Evolutionary conservation across 2,329 filamentous ascomycete genomes (phyloP).

Genomic region (Ustulina deusta): DNA sequence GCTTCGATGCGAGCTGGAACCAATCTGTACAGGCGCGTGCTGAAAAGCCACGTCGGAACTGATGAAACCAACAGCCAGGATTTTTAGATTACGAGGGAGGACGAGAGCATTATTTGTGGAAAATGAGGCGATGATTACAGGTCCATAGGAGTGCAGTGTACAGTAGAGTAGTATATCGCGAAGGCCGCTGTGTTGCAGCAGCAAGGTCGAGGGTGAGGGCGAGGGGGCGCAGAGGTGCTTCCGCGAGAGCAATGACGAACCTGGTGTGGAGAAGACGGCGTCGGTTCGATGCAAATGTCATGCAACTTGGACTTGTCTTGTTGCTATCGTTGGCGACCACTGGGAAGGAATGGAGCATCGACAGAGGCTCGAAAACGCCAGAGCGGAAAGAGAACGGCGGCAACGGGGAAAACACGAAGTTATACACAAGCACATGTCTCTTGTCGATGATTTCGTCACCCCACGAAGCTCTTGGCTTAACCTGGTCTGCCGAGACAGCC

Average conservation of each 20-base stretch:
- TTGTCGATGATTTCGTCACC: not conserved
- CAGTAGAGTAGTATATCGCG: not conserved
- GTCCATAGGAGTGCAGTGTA: conserved; percentile 13
- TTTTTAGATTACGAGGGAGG: conserved; percentile 21
- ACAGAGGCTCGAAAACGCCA: not conserved
- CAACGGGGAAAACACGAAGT: not conserved
- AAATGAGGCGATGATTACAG: conserved; percentile 25
- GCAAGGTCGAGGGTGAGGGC: not conserved
- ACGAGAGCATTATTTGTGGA: conserved; percentile 14
- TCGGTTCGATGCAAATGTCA: conserved; percentile 22
- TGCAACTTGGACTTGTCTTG: conserved; percentile 1
- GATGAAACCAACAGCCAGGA: conserved; percentile 10
- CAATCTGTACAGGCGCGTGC: not conserved
- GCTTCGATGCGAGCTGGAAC: conserved; percentile 5
- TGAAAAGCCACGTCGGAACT: conserved; percentile 19
- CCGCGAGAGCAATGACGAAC: conserved; percentile 28
- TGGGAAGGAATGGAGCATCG: conserved; percentile 16
- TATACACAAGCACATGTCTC: not conserved
- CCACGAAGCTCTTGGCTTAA: conserved; percentile 17
- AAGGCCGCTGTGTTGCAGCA: conserved; percentile 9
- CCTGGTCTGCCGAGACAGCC: conserved; percentile 35
- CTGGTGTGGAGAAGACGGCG: conserved; percentile 29
- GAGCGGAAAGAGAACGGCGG: not conserved
- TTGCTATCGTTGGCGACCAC: conserved; percentile 2
- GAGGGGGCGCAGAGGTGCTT: conserved; percentile 8